Base-by-base conservation (phyloP, 176 grass and related monocot genomes). In the Alopecurus myosuroides region DNA sequence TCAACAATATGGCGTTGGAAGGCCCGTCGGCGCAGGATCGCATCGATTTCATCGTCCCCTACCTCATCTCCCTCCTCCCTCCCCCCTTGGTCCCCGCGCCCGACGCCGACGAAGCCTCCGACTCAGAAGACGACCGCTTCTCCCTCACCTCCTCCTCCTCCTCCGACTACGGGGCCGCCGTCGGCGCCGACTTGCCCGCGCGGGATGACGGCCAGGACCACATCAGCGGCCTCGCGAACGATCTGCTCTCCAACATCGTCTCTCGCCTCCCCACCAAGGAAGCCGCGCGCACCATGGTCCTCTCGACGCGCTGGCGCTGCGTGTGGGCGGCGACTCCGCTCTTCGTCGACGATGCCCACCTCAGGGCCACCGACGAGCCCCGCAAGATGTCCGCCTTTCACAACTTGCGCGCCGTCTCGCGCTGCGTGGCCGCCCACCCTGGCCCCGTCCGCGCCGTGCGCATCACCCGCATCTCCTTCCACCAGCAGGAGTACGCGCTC, bases 391-490 rank as follows among this genome's bases (percentile, higher is more conserved):
- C 42, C 42, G 42, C 1, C 2, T 7, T 17, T 45, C 3, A 3
- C 65, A 18, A 22, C 45, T 9, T 61, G 50, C 80, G 73, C 74
- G 80, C 52, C 45, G 12, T 88, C 58, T 45, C 50, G 7, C 71
- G 80, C 86, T 58, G 72, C 44, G 39, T 83, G 44, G 50, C 30
- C 46, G 57, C 86, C 17, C 86, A 78, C 80, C 72, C 80, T 6
- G 86, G 86, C 11, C 86, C 81, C 41, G 18, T 88, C 64, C 23
- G 74, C 13, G n/a, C 19, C 52, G 29, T 2, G 50, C 81, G 86
- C 74, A 14, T 79, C 80, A 79, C 86, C 40, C 10, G 49, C 86
- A 30, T 78, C 81, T 29, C 76, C 65, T 89, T 89, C 87, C 3
- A 28, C 81, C 0, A 9, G 0, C 79, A 84, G 66, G 81, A 85